Evolutionary conservation across 176 grass and related monocot species (phyloP), one percentile per base, ranked within the genome.

Genomic region (Oropetium thomaeum): DNA sequence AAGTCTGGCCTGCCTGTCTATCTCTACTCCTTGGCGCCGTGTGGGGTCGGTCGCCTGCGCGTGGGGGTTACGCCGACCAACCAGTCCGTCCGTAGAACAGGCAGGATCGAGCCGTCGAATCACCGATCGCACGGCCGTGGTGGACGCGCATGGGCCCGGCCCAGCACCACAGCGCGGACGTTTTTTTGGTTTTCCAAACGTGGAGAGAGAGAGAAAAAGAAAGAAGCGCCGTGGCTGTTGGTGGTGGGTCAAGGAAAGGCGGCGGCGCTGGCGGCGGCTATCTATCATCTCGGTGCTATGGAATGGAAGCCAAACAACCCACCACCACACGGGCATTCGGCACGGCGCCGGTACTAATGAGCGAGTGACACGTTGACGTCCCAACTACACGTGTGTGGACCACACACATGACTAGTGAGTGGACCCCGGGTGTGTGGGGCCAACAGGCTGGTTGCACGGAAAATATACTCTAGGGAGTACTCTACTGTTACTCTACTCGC

Each of bases 191-290:
- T 63, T 75, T 61, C 23, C 13, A 27, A 72, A 72, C 70, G 49
- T 57, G 70, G n/a, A 39, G 70, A 47, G 58, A 60, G 34, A 26
- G 19, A 31, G 44, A 53, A 5, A 25, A 17, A 1, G 40, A 34
- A 53, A 5, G 39, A 17, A 1, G 40, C 40, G 10, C 40, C 40
- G 40, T 11, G 40, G 3, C 42, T 14, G 37, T 11, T 22, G 63
- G 23, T 3, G 39, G 16, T 48, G 28, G 9, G 74, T 43, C 58
- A 84, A 58, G 5, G 0, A 20, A 58, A 55, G 43, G n/a, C 59
- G 81, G 71, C 71, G 62, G 32, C 42, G 41, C n/a, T n/a, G n/a
- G 10, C 63, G 54, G 58, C 73, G 65, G 52, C 53, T 17, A 7
- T 53, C 49, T n/a, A n/a, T n/a, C n/a, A n/a, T n/a, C n/a, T n/a